Percentiles rank a stretch among this genome's conserved stretches.
These are phyloP conservation scores for Hirsutella thompsonii DNA, from an alignment of 2,329 filamentous ascomycete genomes.

Conservation along the genomic window DNA sequence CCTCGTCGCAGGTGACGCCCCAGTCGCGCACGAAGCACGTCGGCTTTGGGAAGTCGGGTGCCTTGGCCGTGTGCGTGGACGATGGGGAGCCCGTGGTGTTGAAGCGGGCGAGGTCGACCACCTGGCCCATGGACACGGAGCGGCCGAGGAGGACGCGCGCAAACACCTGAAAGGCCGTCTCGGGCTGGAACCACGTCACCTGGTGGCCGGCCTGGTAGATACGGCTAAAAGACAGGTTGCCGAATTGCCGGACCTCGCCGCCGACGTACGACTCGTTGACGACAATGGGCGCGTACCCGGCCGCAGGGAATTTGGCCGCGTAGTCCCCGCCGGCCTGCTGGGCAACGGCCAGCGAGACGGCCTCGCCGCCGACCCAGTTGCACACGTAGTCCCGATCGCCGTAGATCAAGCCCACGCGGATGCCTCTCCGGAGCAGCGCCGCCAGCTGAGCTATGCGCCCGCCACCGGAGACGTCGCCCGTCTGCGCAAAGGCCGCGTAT, in stretches of 20 bases:
- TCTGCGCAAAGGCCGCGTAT: constrained; percentile 30
- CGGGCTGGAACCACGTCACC: constrained; percentile 47
- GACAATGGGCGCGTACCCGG: constrained; percentile 61
- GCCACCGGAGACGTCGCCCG: constrained; percentile 50
- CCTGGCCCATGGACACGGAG: constrained; percentile 41
- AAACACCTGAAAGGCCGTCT: constrained; percentile 46
- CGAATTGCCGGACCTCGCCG: constrained; percentile 63
- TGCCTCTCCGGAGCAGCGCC: constrained; percentile 44
- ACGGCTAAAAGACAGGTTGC: constrained; percentile 57
- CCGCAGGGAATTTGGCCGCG: constrained; percentile 40
- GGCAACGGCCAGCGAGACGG: constrained; percentile 51
- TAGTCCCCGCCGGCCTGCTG: constrained; percentile 33
- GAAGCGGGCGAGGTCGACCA: constrained; percentile 37
- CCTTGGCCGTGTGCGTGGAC: constrained; percentile 40
- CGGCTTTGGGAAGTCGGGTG: constrained; percentile 31
- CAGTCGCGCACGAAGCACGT: constrained; percentile 50
- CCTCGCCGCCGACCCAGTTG: constrained; percentile 64
- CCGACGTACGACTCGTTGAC: constrained; percentile 57
- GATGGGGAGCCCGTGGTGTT: constrained; percentile 43
- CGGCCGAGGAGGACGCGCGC: constrained; percentile 43
- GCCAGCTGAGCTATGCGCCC: constrained; percentile 48
- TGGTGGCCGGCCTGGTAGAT: constrained; percentile 56
- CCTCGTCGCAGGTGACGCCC: constrained; percentile 34
- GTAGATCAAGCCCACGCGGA: constrained; percentile 62
- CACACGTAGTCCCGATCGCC: constrained; percentile 51